Evolutionary conservation across 768 basidiomycete species (phyloP), one percentile per base, ranked within the genome.

Genomic region (Ramaria sp.): DNA sequence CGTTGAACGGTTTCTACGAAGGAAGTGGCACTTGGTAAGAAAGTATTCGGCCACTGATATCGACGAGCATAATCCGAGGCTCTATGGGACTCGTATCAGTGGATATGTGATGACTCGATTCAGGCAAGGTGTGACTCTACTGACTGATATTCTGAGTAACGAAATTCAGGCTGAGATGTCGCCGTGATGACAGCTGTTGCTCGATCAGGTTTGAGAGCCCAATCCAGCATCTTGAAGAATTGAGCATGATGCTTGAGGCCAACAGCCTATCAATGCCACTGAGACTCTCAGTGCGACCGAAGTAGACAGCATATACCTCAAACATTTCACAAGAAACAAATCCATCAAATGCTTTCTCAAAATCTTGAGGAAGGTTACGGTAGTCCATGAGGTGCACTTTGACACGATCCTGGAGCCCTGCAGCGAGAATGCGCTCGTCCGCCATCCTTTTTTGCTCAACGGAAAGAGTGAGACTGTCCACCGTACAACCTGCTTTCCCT

Each of bases 281-380:
- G 3, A 41, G n/a, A 20, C 13, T 15, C 27, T 19, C 11, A 20
- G 11, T 20, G 27, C 46, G 20, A 15, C 27, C n/a, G 20, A 47
- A 19, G 46, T 2, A 3, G 5, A 27, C 5, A 5, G 2, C 5
- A 5, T 27, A 27, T 20, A 47, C 82, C 64, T 88, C 86, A 4
- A 88, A 77, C 86, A 88, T 87, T 71, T 87, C 86, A 50, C 86
- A 72, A 59, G 84, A 85, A 30, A 89, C 74, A 15, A 88, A 73
- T 11, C 86, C 68, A 62, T 88, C 83, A 63, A 88, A 90, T 4
- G 69, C 62, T 17, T 78, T 77, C 61, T 77, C 70, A 85, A 85
- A 88, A 22, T 80, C 77, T 1, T 67, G 54, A 1, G 83, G 84
- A 72, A 86, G 77, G 39, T 73, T 70, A 20, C 86, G 70, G 65